Percentiles rank a stretch among this genome's conserved stretches.
Conservation (phyloP, 306 rosid genomes). For the Vigna radiata region DNA sequence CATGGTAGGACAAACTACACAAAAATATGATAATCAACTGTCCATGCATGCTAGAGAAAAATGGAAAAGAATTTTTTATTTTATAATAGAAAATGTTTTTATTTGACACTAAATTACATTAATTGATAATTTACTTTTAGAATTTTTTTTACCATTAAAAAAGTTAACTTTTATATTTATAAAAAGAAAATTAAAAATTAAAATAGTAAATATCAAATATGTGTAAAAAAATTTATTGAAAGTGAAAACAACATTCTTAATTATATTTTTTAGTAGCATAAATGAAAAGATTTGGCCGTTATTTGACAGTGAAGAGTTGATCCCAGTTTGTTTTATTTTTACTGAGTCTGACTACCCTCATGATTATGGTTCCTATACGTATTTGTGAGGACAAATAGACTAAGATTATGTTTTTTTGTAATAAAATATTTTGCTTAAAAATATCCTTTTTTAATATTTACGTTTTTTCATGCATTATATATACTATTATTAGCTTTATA, state of each 20-base stretch:
- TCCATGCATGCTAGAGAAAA: not conserved
- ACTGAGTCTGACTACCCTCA: not conserved
- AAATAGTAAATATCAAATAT: no score
- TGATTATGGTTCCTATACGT: not conserved
- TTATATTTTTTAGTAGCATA: no score
- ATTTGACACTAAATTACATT: no score
- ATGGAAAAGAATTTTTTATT: not conserved
- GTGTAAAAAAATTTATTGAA: no score
- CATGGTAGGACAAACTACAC: not conserved
- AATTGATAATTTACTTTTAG: no score
- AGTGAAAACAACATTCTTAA: no score
- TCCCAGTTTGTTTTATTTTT: not conserved
- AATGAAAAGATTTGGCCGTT: not conserved
- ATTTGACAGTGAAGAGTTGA: no score
- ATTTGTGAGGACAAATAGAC: not conserved
- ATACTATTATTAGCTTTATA: not conserved
- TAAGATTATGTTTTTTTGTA: not conserved
- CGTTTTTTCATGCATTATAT: not conserved
- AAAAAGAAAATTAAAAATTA: no score
- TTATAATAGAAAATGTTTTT: no score
- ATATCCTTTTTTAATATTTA: not conserved
- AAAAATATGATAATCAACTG: slow-evolving; percentile 19
- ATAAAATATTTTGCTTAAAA: not conserved
- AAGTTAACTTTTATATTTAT: no score
- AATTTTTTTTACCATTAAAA: no score